These are phyloP conservation scores for Fagus crenata DNA, from an alignment of 306 rosid species.

Conservation along the genomic window DNA sequence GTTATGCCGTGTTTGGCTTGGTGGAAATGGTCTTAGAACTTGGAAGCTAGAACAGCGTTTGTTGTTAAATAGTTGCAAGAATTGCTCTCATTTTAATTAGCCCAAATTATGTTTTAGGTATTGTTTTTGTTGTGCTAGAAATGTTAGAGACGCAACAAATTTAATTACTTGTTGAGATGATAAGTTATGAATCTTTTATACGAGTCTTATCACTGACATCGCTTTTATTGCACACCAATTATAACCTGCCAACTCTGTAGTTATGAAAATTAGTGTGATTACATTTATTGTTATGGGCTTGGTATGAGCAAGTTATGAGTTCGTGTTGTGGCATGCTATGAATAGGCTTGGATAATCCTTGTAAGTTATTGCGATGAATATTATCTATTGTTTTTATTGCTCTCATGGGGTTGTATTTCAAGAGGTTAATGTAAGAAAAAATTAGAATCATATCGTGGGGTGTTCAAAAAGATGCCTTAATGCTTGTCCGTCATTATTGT, in stretches of 20 bases:
- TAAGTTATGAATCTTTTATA: too few species aligned
- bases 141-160: too few species aligned
- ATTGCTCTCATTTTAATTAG: neutral
- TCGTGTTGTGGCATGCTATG: neutral
- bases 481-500: neutral
- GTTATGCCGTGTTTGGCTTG: neutral
- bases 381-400: neutral
- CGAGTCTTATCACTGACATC: too few species aligned
- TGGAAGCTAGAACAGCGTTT: neutral
- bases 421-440: neutral
- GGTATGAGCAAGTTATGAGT: neutral
- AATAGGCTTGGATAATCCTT: conserved; percentile 1
- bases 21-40: neutral
- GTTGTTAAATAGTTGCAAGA: neutral
- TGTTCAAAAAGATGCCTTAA: neutral
- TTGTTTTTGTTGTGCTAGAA: neutral
- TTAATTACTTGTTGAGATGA: too few species aligned
- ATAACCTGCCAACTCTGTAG: too few species aligned
- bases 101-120: neutral
- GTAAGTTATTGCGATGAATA: neutral
- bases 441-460: neutral
- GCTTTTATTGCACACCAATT: too few species aligned
- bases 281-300: too few species aligned
- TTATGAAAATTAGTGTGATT: too few species aligned
- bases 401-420: neutral